Base-by-base conservation (phyloP, 2,329 filamentous ascomycete species). In the Apiospora aurea region DNA sequence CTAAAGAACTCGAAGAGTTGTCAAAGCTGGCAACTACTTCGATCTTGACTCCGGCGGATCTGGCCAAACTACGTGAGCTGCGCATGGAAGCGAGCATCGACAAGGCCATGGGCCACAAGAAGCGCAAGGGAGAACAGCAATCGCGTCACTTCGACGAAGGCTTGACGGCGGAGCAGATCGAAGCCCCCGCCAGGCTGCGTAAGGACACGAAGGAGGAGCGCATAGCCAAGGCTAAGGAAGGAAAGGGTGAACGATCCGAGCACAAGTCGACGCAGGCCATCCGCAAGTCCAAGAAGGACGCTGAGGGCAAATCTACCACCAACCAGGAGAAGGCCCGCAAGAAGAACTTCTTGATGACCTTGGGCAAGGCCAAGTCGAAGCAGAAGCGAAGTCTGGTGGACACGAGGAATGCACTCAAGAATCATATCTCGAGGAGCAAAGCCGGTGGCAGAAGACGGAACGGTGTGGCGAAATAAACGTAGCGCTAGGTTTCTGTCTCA, bases 301-400 rank as follows among this genome's bases (percentile, higher is more conserved):
- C 91, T 1, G 90, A 95, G 83, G 96, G 96, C 79, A 98, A 98
- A 91, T 97, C 94, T 81, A 95, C 94, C 49, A 98, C 96, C 76
- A 99, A 99, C 84, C 94, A 93, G 85, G 96, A 99, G 87, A 99
- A 99, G 90, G 91, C 93, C 57, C 88, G 96, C 77, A 94, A 94
- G 88, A 99, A 99, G 93, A 99, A 99, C 83, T 97, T 99, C 84
- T 81, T 99, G 78, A 99, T 99, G 96, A 98, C 96, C 51, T 84
- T 99, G 73, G 94, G 96, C 72, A 98, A 99, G 87, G 96, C 96
- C 14, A 97, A 96, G 87, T 90, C 89, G 76, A 99, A 98, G 88
- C 93, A 96, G 79, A 98, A 98, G 91, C 89, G 95, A 79, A 97
- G 94, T 89, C 85, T 99, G 82, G 90, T 94, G 16, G 92, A 98